A percentile compares a stretch with the other conserved stretches of the same genome.
Evolutionary conservation across 192 early-diverging fungal genomes (phyloP).

Genomic region (Jimgerdemannia flammicorona): DNA sequence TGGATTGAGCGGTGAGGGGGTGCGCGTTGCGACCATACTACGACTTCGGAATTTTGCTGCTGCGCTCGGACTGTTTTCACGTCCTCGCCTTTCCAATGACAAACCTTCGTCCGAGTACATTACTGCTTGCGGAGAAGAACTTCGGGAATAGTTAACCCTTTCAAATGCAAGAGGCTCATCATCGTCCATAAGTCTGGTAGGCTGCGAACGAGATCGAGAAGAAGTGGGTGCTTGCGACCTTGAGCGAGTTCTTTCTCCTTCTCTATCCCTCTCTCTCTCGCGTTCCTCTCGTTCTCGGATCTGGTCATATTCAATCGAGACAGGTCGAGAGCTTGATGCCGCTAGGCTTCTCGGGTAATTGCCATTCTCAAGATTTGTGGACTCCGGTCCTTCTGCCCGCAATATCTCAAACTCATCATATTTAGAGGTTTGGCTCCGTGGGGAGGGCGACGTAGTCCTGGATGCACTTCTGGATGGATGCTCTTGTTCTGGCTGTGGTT

Average conservation of each 20-base stretch:
- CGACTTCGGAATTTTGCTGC: background rate
- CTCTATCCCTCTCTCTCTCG: background rate
- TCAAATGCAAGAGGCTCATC: background rate
- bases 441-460: background rate
- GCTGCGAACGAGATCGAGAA: background rate
- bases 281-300: background rate
- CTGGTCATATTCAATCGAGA: background rate
- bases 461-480: background rate
- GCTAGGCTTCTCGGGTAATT: background rate
- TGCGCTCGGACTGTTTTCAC: background rate
- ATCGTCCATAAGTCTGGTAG: background rate
- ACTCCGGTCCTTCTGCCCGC: background rate
- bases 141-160: too few relatives aligned
- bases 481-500: background rate
- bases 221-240: background rate
- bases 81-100: background rate
- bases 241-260: background rate
- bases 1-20: background rate
- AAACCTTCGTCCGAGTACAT: background rate
- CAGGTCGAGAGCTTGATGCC: background rate
- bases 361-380: background rate
- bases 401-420: background rate
- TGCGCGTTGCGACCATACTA: background rate
- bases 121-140: background rate
- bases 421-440: background rate